phyloP scores from a whole-genome alignment of 371 early-diverging fungal species.

The Saksenaea vasiformis region DNA sequence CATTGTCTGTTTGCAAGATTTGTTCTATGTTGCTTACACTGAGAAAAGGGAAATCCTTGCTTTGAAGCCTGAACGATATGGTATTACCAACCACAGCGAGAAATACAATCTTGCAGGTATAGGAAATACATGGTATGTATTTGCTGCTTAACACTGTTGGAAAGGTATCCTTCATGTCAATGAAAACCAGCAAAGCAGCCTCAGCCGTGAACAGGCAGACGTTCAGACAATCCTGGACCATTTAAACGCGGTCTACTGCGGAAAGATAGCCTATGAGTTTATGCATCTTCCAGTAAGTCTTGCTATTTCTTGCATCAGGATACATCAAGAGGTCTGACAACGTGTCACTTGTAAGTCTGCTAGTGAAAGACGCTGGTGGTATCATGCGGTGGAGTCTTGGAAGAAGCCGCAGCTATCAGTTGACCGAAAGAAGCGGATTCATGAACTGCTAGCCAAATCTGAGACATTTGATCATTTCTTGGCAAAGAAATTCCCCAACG shows the following conservation, averaged over 20 bases:
- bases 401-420: slow-evolving; percentile 53
- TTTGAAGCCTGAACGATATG: slow-evolving; percentile 83
- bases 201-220: slow-evolving; percentile 55
- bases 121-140: background rate
- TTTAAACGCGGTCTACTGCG: slow-evolving; percentile 78
- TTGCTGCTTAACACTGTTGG: background rate
- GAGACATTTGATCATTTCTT: slow-evolving; percentile 96
- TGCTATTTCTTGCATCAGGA: background rate
- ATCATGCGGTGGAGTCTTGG: slow-evolving; percentile 81
- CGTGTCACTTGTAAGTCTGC: slow-evolving; percentile 53
- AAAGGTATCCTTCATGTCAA: slow-evolving; percentile 81
- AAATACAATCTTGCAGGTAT: slow-evolving; percentile 64
- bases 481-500: slow-evolving; percentile 92
- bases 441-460: slow-evolving; percentile 73
- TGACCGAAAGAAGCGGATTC: slow-evolving; percentile 74
- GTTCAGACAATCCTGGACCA: slow-evolving; percentile 73
- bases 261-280: slow-evolving; percentile 92
- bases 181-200: slow-evolving; percentile 43
- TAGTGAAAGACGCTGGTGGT: slow-evolving; percentile 89
- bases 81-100: slow-evolving; percentile 55
- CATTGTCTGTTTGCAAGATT: background rate
- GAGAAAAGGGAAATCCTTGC: slow-evolving; percentile 61
- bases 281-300: slow-evolving; percentile 79
- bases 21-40: background rate
- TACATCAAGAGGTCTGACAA: background rate